phyloP scores from a whole-genome alignment of 2,329 filamentous ascomycete genomes.

The Coniochaeta pulveracea region DNA sequence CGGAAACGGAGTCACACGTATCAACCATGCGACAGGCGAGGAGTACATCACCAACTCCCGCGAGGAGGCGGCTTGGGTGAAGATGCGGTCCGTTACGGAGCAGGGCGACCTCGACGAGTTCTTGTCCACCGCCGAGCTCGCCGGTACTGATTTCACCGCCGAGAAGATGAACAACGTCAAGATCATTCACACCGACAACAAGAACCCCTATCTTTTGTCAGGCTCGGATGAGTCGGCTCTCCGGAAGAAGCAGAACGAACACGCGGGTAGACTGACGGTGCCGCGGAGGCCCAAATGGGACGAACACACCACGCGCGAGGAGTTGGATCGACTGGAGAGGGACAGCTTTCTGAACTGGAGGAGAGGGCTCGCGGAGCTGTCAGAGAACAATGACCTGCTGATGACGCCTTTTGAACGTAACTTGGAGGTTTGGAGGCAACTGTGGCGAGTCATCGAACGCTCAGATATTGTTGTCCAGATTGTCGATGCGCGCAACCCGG shows the following conservation, averaged over 20 bases:
- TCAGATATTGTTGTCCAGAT: slow-evolving; percentile 96
- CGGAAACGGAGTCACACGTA: slow-evolving; percentile 46
- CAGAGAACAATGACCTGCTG: slow-evolving; percentile 86
- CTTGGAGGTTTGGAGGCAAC: slow-evolving; percentile 91
- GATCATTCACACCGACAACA: slow-evolving; percentile 94
- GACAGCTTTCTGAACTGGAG: slow-evolving; percentile 81
- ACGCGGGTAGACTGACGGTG: slow-evolving; percentile 71
- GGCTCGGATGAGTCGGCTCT: slow-evolving; percentile 70
- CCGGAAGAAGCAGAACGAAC: slow-evolving; percentile 71
- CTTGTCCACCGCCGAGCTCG: slow-evolving; percentile 85
- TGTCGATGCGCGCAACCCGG: slow-evolving; percentile 88
- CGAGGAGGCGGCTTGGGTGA: slow-evolving; percentile 92
- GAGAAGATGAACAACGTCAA: slow-evolving; percentile 99
- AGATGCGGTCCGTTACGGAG: slow-evolving; percentile 98
- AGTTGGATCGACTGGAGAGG: slow-evolving; percentile 70
- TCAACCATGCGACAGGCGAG: slow-evolving; percentile 71
- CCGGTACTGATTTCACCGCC: slow-evolving; percentile 97
- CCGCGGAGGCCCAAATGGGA: slow-evolving; percentile 88
- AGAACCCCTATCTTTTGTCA: slow-evolving; percentile 86
- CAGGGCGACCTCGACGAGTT: slow-evolving; percentile 96
- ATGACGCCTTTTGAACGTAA: slow-evolving; percentile 99
- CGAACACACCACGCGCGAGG: slow-evolving; percentile 65
- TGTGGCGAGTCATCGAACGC: slow-evolving; percentile 96
- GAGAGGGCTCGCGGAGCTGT: slow-evolving; percentile 78
- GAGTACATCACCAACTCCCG: slow-evolving; percentile 86